Conservation (phyloP, 2,329 filamentous ascomycete species). For the Eutypa lata region DNA sequence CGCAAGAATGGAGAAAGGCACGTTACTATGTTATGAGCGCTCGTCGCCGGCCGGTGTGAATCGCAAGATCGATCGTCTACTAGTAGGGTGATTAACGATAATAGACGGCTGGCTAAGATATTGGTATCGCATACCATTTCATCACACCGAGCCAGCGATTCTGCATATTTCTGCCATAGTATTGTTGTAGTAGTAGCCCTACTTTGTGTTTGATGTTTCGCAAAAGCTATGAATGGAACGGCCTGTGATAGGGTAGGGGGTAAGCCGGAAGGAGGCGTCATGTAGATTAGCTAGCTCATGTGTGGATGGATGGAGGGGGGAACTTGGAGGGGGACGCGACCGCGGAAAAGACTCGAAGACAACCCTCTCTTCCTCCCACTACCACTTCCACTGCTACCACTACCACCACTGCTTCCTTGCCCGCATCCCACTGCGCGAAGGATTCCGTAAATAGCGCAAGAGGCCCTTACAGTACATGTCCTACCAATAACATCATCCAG, state of each 20-base stretch:
- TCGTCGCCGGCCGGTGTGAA: too few relatives aligned
- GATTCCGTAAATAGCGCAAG: conserved; percentile 15
- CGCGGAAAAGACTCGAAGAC: background rate
- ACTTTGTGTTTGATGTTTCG: conserved; percentile 6
- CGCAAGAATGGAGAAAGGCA: too few relatives aligned
- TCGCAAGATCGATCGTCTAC: too few relatives aligned
- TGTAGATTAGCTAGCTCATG: background rate
- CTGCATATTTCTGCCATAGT: too few relatives aligned
- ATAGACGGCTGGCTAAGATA: too few relatives aligned
- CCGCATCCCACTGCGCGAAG: conserved; percentile 4
- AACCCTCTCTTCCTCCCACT: background rate
- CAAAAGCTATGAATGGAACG: background rate
- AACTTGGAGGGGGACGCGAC: background rate
- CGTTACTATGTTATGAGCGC: too few relatives aligned
- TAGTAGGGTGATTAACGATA: too few relatives aligned
- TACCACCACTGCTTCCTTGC: background rate
- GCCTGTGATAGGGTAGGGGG: background rate
- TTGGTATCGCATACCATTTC: too few relatives aligned
- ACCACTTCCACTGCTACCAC: background rate
- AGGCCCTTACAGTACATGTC: background rate
- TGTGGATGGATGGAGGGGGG: background rate
- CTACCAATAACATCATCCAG: conserved; percentile 12
- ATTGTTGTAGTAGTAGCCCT: background rate
- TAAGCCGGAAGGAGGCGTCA: background rate
- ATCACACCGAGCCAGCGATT: too few relatives aligned